A percentile compares a stretch with the other conserved stretches of the same genome.
Conservation (phyloP, 768 basidiomycete species). For the Amanita pseudoporphyria region DNA sequence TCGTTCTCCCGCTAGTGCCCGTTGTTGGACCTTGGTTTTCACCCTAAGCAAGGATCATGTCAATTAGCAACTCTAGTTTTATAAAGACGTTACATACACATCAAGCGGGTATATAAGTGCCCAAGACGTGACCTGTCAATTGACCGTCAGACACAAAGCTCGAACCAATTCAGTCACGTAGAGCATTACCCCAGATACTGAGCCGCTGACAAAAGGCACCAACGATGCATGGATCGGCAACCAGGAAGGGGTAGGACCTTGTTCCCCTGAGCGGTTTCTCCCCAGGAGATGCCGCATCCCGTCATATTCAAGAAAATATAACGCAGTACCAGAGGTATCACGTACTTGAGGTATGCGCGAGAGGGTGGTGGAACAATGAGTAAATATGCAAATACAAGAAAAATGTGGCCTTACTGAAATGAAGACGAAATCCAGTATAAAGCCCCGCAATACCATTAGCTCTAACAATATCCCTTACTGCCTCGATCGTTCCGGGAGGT, state of each 20-base stretch:
- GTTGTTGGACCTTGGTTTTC: constrained; percentile 94
- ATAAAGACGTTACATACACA: constrained; percentile 45
- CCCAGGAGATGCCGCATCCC: constrained; percentile 83
- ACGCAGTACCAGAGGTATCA: constrained; percentile 80
- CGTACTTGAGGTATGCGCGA: constrained; percentile 70
- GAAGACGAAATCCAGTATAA: constrained; percentile 81
- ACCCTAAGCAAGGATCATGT: constrained; percentile 34
- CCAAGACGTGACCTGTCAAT: constrained; percentile 60
- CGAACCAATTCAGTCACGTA: constrained; percentile 16
- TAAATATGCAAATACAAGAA: background rate
- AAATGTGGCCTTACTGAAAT: constrained; percentile 49
- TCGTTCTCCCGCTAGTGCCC: constrained; percentile 71
- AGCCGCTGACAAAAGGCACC: constrained; percentile 88
- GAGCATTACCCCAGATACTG: constrained; percentile 64
- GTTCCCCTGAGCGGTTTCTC: constrained; percentile 65
- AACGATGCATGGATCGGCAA: constrained; percentile 70
- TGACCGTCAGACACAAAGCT: constrained; percentile 21
- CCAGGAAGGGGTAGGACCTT: constrained; percentile 78
- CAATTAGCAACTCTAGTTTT: background rate
- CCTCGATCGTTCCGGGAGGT: constrained; percentile 70
- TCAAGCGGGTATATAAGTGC: constrained; percentile 90
- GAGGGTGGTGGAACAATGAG: background rate
- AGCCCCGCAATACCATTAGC: constrained; percentile 54
- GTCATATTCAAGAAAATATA: constrained; percentile 95
- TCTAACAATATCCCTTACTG: constrained; percentile 71